A percentile compares a stretch with the other conserved stretches of the same genome.
These are phyloP conservation scores for Oldenlandia corymbosa DNA, from an alignment of 257 asterid genomes.

Conservation along the genomic window DNA sequence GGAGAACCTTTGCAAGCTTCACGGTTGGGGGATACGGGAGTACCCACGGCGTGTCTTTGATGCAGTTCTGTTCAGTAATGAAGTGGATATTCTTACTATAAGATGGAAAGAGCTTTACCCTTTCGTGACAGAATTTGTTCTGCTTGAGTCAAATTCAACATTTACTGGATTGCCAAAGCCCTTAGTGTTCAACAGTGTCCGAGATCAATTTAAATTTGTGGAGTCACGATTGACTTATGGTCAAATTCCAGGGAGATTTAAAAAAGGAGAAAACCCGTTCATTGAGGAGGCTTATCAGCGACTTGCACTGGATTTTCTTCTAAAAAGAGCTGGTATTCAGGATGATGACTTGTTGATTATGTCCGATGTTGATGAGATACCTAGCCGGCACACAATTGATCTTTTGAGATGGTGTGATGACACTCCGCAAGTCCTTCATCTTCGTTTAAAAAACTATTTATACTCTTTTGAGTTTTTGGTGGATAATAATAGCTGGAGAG, in stretches of 20 bases:
- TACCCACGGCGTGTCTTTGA: conserved; percentile 81
- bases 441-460: conserved; percentile 64
- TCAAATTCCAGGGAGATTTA: conserved; percentile 65
- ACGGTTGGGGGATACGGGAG: conserved; percentile 77
- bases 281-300: conserved; percentile 84
- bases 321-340: conserved; percentile 74
- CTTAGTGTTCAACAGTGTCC: conserved; percentile 39
- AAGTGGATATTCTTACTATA: conserved; percentile 61
- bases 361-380: conserved; percentile 82
- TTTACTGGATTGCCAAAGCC: conserved; percentile 76
- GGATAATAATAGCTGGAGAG: conserved; percentile 77
- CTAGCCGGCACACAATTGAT: conserved; percentile 68
- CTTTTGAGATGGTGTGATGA: conserved; percentile 81
- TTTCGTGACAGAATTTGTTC: conserved; percentile 59
- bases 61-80: conserved; percentile 77
- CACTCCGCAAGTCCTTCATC: conserved; percentile 66
- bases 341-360: conserved; percentile 72
- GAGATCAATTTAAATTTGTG: conserved; percentile 52
- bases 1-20: conserved; percentile 72
- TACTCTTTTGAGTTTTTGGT: conserved; percentile 76
- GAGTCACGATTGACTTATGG: conserved; percentile 72
- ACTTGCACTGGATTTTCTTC: conserved; percentile 71
- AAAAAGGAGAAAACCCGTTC: conserved; percentile 70
- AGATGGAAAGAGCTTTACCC: conserved; percentile 83
- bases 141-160: conserved; percentile 81